These are phyloP conservation scores for Solanum hybrid DNA, from an alignment of 305 asterid genomes.

Conservation along the genomic window DNA sequence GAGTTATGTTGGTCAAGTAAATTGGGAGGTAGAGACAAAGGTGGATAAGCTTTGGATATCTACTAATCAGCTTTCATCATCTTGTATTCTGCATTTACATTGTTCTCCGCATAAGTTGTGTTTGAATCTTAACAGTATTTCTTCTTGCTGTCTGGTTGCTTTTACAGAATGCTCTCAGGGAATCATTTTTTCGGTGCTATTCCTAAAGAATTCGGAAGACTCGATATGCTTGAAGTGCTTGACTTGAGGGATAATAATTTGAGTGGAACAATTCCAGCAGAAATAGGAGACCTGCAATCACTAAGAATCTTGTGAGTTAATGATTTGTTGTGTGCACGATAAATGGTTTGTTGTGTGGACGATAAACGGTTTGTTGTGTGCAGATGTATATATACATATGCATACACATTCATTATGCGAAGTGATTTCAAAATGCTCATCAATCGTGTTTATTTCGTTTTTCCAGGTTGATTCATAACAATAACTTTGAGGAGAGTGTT, in stretches of 20 bases:
- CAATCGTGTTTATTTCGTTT: not conserved
- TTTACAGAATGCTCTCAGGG: slow-evolving; percentile 58
- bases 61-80: not conserved
- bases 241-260: slow-evolving; percentile 73
- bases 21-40: not conserved
- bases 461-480: slow-evolving; percentile 66
- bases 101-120: not conserved
- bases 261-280: slow-evolving; percentile 71
- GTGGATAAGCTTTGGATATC: not conserved
- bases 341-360: not conserved
- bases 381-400: not conserved
- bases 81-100: not conserved
- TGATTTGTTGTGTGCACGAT: not conserved
- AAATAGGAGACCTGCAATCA: slow-evolving; percentile 54
- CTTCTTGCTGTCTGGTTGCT: not conserved
- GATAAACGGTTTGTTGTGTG: not conserved
- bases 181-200: slow-evolving; percentile 65
- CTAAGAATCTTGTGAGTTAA: slow-evolving; percentile 57
- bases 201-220: slow-evolving; percentile 67
- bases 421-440: not conserved
- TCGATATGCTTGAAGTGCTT: slow-evolving; percentile 54
- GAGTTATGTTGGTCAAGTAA: not conserved
- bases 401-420: not conserved
- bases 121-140: not conserved
- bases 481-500: slow-evolving; percentile 58